phyloP scores from a whole-genome alignment of 139 green algal species.

The Picochlorum costavermella region DNA sequence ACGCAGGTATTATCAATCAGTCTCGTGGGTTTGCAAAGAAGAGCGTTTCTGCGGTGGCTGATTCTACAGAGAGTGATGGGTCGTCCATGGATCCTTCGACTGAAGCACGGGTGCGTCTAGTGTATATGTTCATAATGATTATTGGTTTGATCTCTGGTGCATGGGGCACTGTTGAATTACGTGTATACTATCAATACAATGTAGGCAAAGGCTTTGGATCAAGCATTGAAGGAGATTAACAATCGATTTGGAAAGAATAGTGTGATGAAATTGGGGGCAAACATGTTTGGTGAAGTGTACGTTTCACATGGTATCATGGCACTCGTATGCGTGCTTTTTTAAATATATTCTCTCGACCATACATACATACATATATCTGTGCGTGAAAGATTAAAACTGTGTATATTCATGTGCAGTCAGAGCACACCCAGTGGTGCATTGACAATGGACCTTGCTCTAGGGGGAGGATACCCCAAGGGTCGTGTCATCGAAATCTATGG shows the following conservation, averaged over 20 bases:
- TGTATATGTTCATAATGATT: too few relatives aligned
- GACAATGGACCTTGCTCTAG: constrained; percentile 74
- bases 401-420: constrained; percentile 3
- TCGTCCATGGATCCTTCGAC: constrained; percentile 5
- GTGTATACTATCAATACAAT: neutral
- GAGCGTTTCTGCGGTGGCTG: neutral
- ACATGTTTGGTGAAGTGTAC: constrained; percentile 24
- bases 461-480: constrained; percentile 73
- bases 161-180: too few relatives aligned
- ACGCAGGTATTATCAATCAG: too few relatives aligned
- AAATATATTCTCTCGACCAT: too few relatives aligned
- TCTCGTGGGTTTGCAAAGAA: neutral
- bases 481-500: constrained; percentile 88
- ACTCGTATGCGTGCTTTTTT: too few relatives aligned
- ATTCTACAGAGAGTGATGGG: neutral
- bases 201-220: constrained; percentile 33
- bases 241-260: constrained; percentile 49
- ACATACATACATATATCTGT: too few relatives aligned
- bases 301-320: neutral
- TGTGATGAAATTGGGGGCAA: constrained; percentile 55
- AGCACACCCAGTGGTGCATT: constrained; percentile 68
- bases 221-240: constrained; percentile 44
- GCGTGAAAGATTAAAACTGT: constrained; percentile 17
- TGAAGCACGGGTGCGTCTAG: neutral
- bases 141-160: too few relatives aligned